phyloP scores from a whole-genome alignment of 73 alveolate genomes.

The Paramecium bursaria region DNA sequence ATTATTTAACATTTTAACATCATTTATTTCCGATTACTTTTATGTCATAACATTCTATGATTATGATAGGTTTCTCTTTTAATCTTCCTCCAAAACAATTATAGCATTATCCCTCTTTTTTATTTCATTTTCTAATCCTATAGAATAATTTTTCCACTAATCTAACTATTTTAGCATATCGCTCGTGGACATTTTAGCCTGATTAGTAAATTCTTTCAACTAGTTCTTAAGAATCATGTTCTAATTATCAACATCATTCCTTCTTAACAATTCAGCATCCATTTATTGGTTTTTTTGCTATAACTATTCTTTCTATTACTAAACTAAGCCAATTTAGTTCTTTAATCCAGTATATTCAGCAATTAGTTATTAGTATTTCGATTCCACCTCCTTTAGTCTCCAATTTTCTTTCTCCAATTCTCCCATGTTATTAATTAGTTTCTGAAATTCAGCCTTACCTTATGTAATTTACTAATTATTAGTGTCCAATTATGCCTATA shows the following conservation, averaged over 20 bases:
- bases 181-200: neutral
- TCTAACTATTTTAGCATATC: neutral
- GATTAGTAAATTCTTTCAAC: neutral
- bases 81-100: neutral
- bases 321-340: slow-evolving; percentile 23
- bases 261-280: too few species aligned
- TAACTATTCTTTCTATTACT: too few species aligned
- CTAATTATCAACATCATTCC: too few species aligned
- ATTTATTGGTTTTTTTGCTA: too few species aligned
- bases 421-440: neutral
- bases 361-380: neutral
- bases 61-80: too few species aligned
- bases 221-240: too few species aligned
- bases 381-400: slow-evolving; percentile 14
- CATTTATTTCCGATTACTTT: too few species aligned
- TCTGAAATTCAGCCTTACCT: slow-evolving; percentile 1
- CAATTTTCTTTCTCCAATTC: slow-evolving; percentile 1
- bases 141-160: slow-evolving; percentile 29
- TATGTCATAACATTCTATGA: too few species aligned
- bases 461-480: neutral
- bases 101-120: slow-evolving; percentile 24
- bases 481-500: slow-evolving; percentile 3
- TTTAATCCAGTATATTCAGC: neutral
- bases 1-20: too few species aligned
- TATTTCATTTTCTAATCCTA: slow-evolving; percentile 19